phyloP scores from a whole-genome alignment of 208 protist species.

The Eutreptiella sp. region DNA sequence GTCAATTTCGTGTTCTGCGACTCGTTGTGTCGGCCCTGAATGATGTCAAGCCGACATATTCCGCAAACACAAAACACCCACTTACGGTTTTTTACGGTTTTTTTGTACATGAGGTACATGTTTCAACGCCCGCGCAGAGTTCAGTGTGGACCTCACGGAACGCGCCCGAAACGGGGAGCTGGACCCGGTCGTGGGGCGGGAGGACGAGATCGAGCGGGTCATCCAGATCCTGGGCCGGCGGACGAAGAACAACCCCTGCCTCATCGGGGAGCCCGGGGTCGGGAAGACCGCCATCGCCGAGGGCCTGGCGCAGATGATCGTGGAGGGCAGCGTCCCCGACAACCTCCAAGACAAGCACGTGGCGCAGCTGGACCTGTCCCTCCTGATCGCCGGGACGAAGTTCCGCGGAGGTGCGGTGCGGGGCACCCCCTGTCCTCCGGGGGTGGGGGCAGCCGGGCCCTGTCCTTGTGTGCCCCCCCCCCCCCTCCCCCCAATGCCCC shows the following conservation, averaged over 20 bases:
- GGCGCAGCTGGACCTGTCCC: conserved; percentile 93
- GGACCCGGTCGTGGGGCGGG: conserved; percentile 97
- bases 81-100: no score
- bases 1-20: no score
- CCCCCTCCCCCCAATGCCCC: no score
- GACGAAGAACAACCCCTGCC: conserved; percentile 99
- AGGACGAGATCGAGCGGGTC: conserved; percentile 95
- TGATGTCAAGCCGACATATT: no score
- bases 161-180: conserved; percentile 82
- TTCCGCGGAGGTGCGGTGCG: no score
- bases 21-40: no score
- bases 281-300: conserved; percentile 87
- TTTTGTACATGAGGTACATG: no score
- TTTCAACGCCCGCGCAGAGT: conserved; percentile 67
- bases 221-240: conserved; percentile 91
- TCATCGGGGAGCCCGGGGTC: conserved; percentile 93
- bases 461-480: no score
- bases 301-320: conserved; percentile 82
- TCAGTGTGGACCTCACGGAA: conserved; percentile 89
- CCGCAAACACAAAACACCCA: no score
- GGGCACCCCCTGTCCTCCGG: no score
- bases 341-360: conserved; percentile 72
- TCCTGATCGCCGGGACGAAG: conserved; percentile 97
- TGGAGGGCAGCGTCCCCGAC: conserved; percentile 80
- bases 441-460: no score